phyloP scores from a whole-genome alignment of 495 filamentous ascomycete species.

The Penicillium manginii region DNA sequence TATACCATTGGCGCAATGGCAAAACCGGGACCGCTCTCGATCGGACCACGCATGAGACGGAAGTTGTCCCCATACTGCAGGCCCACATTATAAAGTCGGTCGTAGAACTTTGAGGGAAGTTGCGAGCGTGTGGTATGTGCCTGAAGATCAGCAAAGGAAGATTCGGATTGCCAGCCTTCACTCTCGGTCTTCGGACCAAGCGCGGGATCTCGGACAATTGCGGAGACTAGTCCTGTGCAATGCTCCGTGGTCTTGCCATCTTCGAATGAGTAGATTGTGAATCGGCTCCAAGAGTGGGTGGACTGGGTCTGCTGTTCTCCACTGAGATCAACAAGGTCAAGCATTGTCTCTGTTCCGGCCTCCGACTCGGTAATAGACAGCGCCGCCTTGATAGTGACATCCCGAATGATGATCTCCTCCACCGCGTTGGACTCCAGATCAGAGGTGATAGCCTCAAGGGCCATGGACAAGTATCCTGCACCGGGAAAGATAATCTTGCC shows the following conservation, averaged over 20 bases:
- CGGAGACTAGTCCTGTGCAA: background rate
- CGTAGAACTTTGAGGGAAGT: too few species aligned
- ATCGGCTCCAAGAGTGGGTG: background rate
- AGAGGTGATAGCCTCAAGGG: conserved; percentile 32
- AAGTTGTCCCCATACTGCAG: too few species aligned
- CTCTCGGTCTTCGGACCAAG: too few species aligned
- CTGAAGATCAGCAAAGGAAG: too few species aligned
- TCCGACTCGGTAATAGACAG: background rate
- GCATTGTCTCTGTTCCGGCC: background rate
- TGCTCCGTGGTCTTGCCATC: background rate
- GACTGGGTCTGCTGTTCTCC: background rate
- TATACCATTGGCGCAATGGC: too few species aligned
- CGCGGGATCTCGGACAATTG: background rate
- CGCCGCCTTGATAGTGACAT: background rate
- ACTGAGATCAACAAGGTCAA: background rate
- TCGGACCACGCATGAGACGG: too few species aligned
- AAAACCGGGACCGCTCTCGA: too few species aligned
- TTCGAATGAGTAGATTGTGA: background rate
- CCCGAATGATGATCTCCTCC: background rate
- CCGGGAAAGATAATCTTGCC: conserved; percentile 46
- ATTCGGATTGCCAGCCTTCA: too few species aligned
- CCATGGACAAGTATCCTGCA: conserved; percentile 49
- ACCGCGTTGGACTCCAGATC: background rate
- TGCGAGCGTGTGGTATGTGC: too few species aligned
- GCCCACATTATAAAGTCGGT: too few species aligned